Conservation (phyloP, 257 asterid genomes). For the Solanum dulcamara region DNA sequence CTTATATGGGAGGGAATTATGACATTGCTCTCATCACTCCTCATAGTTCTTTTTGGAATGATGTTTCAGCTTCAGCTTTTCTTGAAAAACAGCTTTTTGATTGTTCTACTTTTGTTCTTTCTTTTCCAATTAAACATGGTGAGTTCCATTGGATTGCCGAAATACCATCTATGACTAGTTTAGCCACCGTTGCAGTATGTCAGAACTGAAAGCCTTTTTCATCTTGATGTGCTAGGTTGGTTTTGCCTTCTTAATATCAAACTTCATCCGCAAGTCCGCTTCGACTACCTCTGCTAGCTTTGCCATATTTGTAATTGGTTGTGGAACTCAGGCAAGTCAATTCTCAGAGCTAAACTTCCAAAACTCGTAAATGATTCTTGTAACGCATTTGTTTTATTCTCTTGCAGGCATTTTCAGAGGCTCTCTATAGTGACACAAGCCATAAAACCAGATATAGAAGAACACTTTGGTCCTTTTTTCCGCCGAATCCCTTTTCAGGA, state of each 20-base stretch:
- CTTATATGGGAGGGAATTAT: slow-evolving; percentile 25
- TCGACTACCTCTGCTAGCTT: slow-evolving; percentile 25
- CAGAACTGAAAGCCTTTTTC: neutral
- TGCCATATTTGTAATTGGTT: slow-evolving; percentile 13
- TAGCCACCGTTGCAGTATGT: neutral
- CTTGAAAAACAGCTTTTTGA: slow-evolving; percentile 11
- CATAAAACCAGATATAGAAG: neutral
- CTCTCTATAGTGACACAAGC: neutral
- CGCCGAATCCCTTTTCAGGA: slow-evolving; percentile 23
- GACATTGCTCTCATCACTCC: slow-evolving; percentile 17
- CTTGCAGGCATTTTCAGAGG: neutral
- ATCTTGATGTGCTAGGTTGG: slow-evolving; percentile 12
- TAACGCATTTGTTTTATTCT: neutral
- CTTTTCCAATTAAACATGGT: slow-evolving; percentile 27
- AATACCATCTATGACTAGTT: neutral
- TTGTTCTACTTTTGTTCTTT: slow-evolving; percentile 26
- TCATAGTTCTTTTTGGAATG: slow-evolving; percentile 25
- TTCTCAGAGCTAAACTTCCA: neutral
- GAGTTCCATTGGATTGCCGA: neutral
- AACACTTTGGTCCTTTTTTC: slow-evolving; percentile 27
- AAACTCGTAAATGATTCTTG: neutral
- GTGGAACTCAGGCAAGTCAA: slow-evolving; percentile 19
- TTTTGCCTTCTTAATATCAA: slow-evolving; percentile 24
- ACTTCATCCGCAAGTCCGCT: slow-evolving; percentile 19
- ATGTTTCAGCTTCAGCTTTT: slow-evolving; percentile 17